phyloP scores from a whole-genome alignment of 73 alveolate species.

The Urostyla sp. region DNA sequence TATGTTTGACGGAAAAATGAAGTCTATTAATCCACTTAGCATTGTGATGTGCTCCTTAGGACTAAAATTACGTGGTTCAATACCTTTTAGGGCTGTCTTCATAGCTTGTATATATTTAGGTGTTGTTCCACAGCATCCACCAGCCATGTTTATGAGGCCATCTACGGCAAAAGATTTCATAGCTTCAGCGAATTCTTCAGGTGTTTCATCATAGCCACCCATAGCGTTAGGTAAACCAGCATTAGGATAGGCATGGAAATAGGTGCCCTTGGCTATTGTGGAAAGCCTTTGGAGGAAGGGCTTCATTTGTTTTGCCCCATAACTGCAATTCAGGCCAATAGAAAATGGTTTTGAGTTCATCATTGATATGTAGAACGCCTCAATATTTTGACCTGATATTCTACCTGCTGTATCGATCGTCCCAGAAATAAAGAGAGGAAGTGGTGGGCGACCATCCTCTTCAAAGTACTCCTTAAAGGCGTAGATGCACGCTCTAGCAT shows the following conservation, averaged over 20 bases:
- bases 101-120: slow-evolving; percentile 68
- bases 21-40: slow-evolving; percentile 71
- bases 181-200: slow-evolving; percentile 71
- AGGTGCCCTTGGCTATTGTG: slow-evolving; percentile 52
- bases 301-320: slow-evolving; percentile 76
- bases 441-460: slow-evolving; percentile 39
- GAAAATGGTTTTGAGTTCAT: slow-evolving; percentile 79
- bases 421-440: slow-evolving; percentile 80
- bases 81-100: slow-evolving; percentile 53
- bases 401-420: slow-evolving; percentile 83
- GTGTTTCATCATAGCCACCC: slow-evolving; percentile 90
- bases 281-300: slow-evolving; percentile 72
- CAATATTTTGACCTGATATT: slow-evolving; percentile 82
- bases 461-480: slow-evolving; percentile 75
- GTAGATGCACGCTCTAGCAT: slow-evolving; percentile 75
- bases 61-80: slow-evolving; percentile 26
- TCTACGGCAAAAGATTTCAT: slow-evolving; percentile 57
- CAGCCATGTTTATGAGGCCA: slow-evolving; percentile 78
- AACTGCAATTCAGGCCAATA: slow-evolving; percentile 81
- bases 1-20: slow-evolving; percentile 43
- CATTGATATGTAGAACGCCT: slow-evolving; percentile 77
- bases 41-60: slow-evolving; percentile 17
- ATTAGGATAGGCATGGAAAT: slow-evolving; percentile 84
- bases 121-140: slow-evolving; percentile 91
- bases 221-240: slow-evolving; percentile 88